Base-by-base conservation (phyloP, 306 rosid species). In the Quercus ilex region DNA sequence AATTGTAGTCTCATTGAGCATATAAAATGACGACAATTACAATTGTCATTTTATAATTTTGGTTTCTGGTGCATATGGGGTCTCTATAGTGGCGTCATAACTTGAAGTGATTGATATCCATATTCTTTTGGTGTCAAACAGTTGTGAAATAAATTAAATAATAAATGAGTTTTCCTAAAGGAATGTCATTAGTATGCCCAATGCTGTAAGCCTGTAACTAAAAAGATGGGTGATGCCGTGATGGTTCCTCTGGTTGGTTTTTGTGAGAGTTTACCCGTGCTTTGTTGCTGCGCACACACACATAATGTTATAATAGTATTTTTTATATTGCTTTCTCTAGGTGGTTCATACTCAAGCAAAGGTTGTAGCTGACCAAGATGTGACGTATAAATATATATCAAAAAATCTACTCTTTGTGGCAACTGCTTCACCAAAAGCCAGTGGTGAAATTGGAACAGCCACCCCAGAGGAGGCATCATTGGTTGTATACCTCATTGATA, bases 331-430 rank as follows among this genome's bases (percentile, higher is more conserved):
- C 79, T 63, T 82, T 71, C 57, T 72, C 55, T 75, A 93, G 99
- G 97, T 96, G 83, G 98, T 96, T 81, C 99, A 96, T 81, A 93
- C 99, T 71, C 99, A 93, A 91, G 94, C 98, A 76, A 96, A 96
- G 90, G 94, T 87, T 71, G 87, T 82, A 84, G 91, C 90, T 69
- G 98, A 93, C 80, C 87, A 92, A 15, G 98, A 96, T 82, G 90
- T 96, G 82, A 89, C 93, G 98, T 96, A 91, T 41, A 93, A 96
- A 80, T 91, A 90, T 81, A 81, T 89, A 74, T 96, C 98, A 46
- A 91, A 87, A 83, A 93, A 96, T 85, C 33, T 93, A 75, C 96
- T 93, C 78, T 96, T 96, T 80, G 94, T 93, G 15, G 98, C 99
- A 65, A 96, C 93, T 78, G 94, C 87, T 81, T 82, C 97, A 41